Evolutionary conservation across 345 rosid species (phyloP), one percentile per base, ranked within the genome.

Genomic region (Psidium guajava): DNA sequence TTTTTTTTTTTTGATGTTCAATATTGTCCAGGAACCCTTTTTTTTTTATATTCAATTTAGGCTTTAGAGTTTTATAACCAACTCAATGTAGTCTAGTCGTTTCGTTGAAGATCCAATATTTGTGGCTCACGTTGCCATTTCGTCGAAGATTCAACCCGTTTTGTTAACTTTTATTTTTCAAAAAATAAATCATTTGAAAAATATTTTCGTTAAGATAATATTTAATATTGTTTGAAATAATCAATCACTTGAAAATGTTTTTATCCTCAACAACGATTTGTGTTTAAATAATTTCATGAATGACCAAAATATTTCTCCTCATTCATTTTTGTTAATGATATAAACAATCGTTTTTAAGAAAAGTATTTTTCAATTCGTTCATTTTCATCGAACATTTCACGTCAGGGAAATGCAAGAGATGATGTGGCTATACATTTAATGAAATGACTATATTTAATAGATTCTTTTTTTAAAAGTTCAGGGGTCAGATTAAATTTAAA

Each of bases 371-470:
- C 14, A 50, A 2, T 50, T 50, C 4, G 4, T 11, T 50, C 13
- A 50, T 50, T 50, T 50, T 10, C 52, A 1, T 1, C 14, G 52
- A 4, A 3, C 52, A 50, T 61, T 61, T 61, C 21, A 14, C 21
- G 1, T 61, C 11, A 0, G 3, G 24, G 1, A 69, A 69, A 69
- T 69, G 5, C 77, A 18, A 64, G 42, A 5, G 12, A 64, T 64
- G 44, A 64, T 64, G 44, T 1, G 6, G 22, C 75, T 15, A 28
- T 28, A 32, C 36, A 1, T 42, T 16, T 5, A 2, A 28, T 0
- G 6, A 6, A 32, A 5, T 32, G 11, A 5, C 6, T 32, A 8
- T 0, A 69, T 69, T 8, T 22, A 32, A 1, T 0, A 3, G 3
- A 2, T 32, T 32, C 3, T 36, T 36, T 64, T 61, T 32, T 69